These are phyloP conservation scores for Xylariaceae sp. DNA, from an alignment of 2,329 filamentous ascomycete species.

Conservation along the genomic window DNA sequence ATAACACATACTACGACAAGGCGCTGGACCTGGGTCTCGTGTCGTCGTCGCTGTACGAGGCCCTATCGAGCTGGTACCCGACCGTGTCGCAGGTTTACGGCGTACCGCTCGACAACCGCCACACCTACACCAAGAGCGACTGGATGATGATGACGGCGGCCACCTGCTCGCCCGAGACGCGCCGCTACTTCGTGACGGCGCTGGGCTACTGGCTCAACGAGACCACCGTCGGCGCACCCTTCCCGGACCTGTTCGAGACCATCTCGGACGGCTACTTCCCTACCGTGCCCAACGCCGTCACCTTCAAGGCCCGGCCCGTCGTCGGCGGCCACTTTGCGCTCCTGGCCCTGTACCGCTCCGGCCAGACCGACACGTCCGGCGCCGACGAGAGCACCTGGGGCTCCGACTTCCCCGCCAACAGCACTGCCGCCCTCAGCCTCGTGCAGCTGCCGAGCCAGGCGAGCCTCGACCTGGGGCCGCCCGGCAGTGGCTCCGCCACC, in stretches of 20 bases:
- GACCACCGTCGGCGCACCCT: conserved; percentile 53
- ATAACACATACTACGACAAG: conserved; percentile 24
- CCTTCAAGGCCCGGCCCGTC: conserved; percentile 64
- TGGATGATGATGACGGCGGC: conserved; percentile 69
- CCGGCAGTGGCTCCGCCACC: too few relatives aligned
- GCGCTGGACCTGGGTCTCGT: conserved; percentile 28
- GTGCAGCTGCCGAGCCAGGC: too few relatives aligned
- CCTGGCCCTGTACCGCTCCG: conserved; percentile 41
- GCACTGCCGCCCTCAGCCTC: too few relatives aligned
- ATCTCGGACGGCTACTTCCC: conserved; percentile 47
- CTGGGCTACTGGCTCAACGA: conserved; percentile 64
- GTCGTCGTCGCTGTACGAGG: conserved; percentile 18
- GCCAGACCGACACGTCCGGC: conserved; percentile 11
- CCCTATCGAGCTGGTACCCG: conserved; percentile 26
- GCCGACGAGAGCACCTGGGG: conserved; percentile 16
- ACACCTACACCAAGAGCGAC: conserved; percentile 66
- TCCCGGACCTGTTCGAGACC: conserved; percentile 62
- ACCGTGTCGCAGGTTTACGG: conserved; percentile 62
- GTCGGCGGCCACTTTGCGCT: conserved; percentile 67
- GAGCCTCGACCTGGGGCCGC: too few relatives aligned
- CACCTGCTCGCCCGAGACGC: conserved; percentile 47
- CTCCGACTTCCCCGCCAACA: conserved; percentile 15
- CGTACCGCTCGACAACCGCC: conserved; percentile 60
- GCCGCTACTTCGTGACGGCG: conserved; percentile 53
- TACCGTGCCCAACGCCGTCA: conserved; percentile 32